Evolutionary conservation across 2,329 filamentous ascomycete genomes (phyloP), one percentile per base, ranked within the genome.

Genomic region (Aspergillus latus): DNA sequence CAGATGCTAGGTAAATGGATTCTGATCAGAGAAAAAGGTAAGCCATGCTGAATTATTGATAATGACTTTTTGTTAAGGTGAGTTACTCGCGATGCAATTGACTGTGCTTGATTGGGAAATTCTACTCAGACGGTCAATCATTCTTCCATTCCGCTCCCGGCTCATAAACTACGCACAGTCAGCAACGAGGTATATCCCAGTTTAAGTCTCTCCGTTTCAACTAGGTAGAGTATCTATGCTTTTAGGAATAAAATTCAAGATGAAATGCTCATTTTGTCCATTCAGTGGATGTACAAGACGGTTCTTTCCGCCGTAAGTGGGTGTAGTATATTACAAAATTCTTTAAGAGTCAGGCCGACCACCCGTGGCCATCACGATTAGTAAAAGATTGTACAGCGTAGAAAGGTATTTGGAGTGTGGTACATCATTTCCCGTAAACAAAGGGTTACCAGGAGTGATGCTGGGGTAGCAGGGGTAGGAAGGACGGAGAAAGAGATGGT

Each of bases 321-420:
- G 47, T 58, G 42, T 37, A 59, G 60, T 72, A 72, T 70, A 72
- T 71, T 72, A 72, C 70, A 72, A 66, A 29, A 60, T 56, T 59
- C 56, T 62, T 61, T 21, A 21, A 21, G 21, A 53, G 61, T 59
- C 53, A 64, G 66, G 62, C 59, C 48, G 59, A 49, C 59, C 56
- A 59, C 58, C 52, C 47, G 49, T 62, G 53, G 60, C 58, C 61
- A 60, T 62, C 46, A 55, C 54, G 72, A 58, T 49, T 59, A 59
- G 61, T 57, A 59, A 62, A 46, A 61, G 21, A 60, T 58, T 65
- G 63, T 60, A 59, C 53, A 57, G 28, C 39, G 26, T 45, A 46
- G 52, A 59, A 62, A 46, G 44, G 48, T 54, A 51, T 49, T 54
- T 54, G 46, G 52, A 39, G 29, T 44, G 43, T 43, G 43, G 36